Evolutionary conservation across 768 basidiomycete species (phyloP).

Genomic region (Leccinum rimulosum): DNA sequence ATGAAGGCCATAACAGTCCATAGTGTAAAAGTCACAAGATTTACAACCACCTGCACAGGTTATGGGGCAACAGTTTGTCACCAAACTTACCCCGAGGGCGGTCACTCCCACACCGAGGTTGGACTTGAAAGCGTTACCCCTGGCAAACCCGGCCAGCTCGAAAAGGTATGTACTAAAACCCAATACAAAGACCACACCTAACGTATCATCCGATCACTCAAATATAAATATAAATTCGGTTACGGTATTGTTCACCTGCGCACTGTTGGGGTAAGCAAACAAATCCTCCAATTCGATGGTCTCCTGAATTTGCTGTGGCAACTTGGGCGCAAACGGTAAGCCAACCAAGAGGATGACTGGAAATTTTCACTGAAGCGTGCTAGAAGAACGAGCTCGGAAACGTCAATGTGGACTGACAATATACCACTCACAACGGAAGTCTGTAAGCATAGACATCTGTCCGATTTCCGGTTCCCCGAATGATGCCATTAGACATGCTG

Average conservation of each 20-base stretch:
- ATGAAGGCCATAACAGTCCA: too few species aligned
- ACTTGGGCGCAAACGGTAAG: conserved; percentile 31
- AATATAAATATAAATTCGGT: not conserved
- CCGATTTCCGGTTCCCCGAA: conserved; percentile 22
- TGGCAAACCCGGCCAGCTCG: conserved; percentile 33
- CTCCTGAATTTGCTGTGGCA: conserved; percentile 6
- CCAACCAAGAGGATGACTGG: conserved; percentile 30
- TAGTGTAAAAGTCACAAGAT: not conserved
- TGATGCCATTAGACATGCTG: conserved; percentile 27
- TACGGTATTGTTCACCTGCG: conserved; percentile 12
- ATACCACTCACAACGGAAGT: conserved; percentile 23
- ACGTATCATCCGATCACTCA: not conserved
- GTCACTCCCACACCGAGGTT: conserved; percentile 28
- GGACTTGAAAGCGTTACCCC: conserved; percentile 26
- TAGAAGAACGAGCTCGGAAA: not conserved
- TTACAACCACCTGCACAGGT: conserved; percentile 21
- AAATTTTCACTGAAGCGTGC: conserved; percentile 34
- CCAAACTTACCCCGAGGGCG: conserved; percentile 22
- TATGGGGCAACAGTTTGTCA: not conserved
- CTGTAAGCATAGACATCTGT: conserved; percentile 23
- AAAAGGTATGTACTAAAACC: conserved; percentile 34
- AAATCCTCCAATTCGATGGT: too few species aligned
- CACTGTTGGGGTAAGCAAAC: conserved; percentile 21
- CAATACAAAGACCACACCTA: conserved; percentile 28
- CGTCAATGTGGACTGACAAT: not conserved